phyloP scores from a whole-genome alignment of 257 asterid species.

The Solanum sejunctum region DNA sequence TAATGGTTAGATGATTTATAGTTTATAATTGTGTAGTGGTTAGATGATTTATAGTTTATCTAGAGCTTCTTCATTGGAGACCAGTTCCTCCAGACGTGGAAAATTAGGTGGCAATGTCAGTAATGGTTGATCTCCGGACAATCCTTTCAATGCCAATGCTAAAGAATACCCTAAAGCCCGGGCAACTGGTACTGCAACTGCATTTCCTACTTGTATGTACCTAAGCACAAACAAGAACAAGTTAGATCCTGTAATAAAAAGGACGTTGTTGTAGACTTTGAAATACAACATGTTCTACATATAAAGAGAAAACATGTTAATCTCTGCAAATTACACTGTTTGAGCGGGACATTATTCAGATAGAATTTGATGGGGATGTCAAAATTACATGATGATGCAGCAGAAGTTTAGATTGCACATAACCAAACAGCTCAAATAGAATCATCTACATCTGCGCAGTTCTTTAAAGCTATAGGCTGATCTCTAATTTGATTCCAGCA shows the following conservation, averaged over 20 bases:
- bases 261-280: background rate
- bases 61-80: background rate
- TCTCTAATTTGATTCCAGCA: background rate
- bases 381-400: background rate
- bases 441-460: background rate
- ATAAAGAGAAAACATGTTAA: background rate
- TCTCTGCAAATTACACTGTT: background rate
- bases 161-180: conserved; percentile 59
- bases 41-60: background rate
- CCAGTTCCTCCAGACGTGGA: background rate
- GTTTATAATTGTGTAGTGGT: background rate
- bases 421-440: background rate
- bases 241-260: background rate
- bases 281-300: background rate
- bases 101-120: conserved; percentile 21
- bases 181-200: conserved; percentile 86
- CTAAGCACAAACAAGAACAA: conserved; percentile 10
- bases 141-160: conserved; percentile 34
- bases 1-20: background rate
- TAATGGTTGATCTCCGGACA: conserved; percentile 21
- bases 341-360: background rate
- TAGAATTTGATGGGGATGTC: background rate
- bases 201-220: conserved; percentile 81
- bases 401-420: background rate
- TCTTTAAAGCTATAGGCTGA: background rate